Evolutionary conservation across 1,284 basidiomycete species (phyloP), one percentile per base, ranked within the genome.

Genomic region (Phenoliferia sp.): DNA sequence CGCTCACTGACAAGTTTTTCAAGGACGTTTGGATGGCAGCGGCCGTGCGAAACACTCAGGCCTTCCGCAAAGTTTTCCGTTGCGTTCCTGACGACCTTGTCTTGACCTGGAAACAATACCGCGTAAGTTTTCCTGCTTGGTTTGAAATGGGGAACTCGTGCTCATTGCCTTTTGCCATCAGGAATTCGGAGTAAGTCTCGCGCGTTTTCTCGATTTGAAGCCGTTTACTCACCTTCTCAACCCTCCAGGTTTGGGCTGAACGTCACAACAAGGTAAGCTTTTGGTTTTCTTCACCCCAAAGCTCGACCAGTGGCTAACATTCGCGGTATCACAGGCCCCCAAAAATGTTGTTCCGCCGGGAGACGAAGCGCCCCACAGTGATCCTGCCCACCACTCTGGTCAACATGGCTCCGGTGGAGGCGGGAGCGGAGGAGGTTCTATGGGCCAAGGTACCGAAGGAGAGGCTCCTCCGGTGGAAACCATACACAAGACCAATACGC

Each of bases 91-190:
- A 96, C 77, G 93, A 97, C 78, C 81, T 88, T 19, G 86, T 96
- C 63, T 89, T 88, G 1, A 94, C 92, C 0, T 97, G 94, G 94
- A 92, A 93, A 75, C 90, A 92, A 76, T 95, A 95, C 81, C 94
- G 88, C 77, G 89, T 44, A 44, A 44, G 39, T 44, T n/a, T n/a
- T n/a, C n/a, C n/a, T n/a, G 39, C 44, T 66, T 69, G 52, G n/a
- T n/a, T 44, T 44, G 39, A 44, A 22, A 12, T 12, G 12, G 12
- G 39, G 39, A 44, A 44, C 39, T 44, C 12, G 39, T 12, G 39
- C 39, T 44, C 39, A 22, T 22, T 22, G 22, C 39, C 39, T 44
- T 44, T 44, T 22, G 22, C 39, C 39, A 12, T 44, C 22, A 44
- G 39, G 39, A 44, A 44, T 44, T 44, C 39, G 39, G 39, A 44